Evolutionary conservation across 495 filamentous ascomycete genomes (phyloP).

Genomic region (Annulohypoxylon nitens): DNA sequence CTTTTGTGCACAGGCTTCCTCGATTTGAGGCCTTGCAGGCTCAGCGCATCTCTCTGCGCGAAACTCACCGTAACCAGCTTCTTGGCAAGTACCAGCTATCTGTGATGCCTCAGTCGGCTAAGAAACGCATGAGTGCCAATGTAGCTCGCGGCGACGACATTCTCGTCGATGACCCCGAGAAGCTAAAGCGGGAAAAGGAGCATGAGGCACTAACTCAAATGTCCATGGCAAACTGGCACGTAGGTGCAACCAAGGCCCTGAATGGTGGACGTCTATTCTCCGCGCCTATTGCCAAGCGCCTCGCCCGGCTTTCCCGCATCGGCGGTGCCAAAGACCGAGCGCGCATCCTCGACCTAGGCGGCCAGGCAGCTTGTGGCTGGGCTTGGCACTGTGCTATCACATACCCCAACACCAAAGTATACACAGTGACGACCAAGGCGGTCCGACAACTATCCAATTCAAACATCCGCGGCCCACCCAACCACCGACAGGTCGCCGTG

Average conservation of each 20-base stretch:
- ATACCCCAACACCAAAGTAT: constrained; percentile 85
- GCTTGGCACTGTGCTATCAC: constrained; percentile 91
- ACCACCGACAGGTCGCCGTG: constrained; percentile 86
- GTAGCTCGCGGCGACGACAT: constrained; percentile 69
- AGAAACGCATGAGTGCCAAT: constrained; percentile 70
- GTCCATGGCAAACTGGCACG: constrained; percentile 79
- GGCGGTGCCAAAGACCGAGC: constrained; percentile 64
- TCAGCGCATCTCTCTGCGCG: constrained; percentile 74
- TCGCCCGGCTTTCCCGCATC: constrained; percentile 65
- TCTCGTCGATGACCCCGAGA: constrained; percentile 67
- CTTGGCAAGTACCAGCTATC: constrained; percentile 80
- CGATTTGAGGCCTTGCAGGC: constrained; percentile 92
- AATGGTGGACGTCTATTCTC: constrained; percentile 85
- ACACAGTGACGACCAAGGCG: constrained; percentile 81
- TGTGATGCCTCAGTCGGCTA: constrained; percentile 66
- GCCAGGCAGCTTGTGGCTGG: constrained; percentile 89
- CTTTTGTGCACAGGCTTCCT: constrained; percentile 83
- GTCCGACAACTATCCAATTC: constrained; percentile 73
- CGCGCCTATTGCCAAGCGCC: constrained; percentile 75
- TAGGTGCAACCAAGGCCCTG: constrained; percentile 79
- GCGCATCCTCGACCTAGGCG: constrained; percentile 89
- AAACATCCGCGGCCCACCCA: constrained; percentile 82
- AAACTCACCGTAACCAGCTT: constrained; percentile 76
- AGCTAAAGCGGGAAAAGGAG: constrained; percentile 80
- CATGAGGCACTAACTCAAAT: constrained; percentile 83